Evolutionary conservation across 2,329 filamentous ascomycete genomes (phyloP).

Genomic region (Penicillium sclerotigenum): DNA sequence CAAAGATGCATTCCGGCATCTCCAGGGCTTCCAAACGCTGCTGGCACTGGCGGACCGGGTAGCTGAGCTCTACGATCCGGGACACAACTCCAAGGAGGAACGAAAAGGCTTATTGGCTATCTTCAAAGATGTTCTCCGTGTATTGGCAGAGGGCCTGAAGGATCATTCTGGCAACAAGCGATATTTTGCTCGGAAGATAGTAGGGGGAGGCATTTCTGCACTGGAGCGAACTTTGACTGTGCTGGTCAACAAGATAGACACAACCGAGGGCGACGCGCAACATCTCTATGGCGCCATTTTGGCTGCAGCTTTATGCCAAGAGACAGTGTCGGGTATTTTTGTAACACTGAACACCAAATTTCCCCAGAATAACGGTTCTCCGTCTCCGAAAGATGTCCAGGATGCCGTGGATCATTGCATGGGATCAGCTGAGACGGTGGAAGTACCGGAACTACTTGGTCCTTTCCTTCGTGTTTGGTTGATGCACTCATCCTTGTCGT

Average conservation of each 20-base stretch:
- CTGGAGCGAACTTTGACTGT: conserved; percentile 67
- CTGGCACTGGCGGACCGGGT: conserved; percentile 67
- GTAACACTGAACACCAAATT: conserved; percentile 36
- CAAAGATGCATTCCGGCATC: conserved; percentile 80
- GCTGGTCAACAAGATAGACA: conserved; percentile 59
- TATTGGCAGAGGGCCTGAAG: conserved; percentile 71
- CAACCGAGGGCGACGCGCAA: conserved; percentile 56
- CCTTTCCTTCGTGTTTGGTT: conserved; percentile 49
- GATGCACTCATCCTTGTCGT: conserved; percentile 58
- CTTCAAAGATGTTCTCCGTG: conserved; percentile 54
- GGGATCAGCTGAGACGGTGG: conserved; percentile 43
- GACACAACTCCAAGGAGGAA: conserved; percentile 58
- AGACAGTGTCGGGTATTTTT: conserved; percentile 69
- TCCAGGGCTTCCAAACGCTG: conserved; percentile 73
- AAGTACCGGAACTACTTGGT: conserved; percentile 41
- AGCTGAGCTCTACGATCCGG: conserved; percentile 67
- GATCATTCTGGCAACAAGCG: conserved; percentile 81
- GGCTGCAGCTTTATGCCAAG: conserved; percentile 75
- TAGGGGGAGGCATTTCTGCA: conserved; percentile 73
- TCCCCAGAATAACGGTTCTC: conserved; percentile 9
- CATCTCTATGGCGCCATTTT: conserved; percentile 81
- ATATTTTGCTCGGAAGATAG: conserved; percentile 76
- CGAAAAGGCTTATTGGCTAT: conserved; percentile 67
- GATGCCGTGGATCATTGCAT: conserved; percentile 36
- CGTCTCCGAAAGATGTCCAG: conserved; percentile 25